Conservation (phyloP, 2,329 filamentous ascomycete genomes). For the Hypoxylon sp. region DNA sequence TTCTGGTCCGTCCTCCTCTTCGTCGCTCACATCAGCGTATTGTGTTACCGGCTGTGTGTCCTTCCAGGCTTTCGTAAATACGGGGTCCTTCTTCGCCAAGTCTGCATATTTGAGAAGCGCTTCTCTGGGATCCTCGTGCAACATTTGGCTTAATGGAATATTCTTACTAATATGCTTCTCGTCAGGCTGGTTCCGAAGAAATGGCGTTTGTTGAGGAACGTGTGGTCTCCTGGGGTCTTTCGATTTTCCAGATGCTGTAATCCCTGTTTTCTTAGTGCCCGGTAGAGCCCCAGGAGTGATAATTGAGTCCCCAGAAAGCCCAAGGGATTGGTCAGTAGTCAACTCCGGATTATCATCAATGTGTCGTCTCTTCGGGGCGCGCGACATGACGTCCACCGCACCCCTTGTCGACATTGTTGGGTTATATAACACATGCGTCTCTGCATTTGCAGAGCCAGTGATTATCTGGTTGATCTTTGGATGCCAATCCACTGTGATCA, state of each 20-base stretch:
- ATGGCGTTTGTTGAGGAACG: constrained; percentile 87
- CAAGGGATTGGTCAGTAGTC: constrained; percentile 85
- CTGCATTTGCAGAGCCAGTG: constrained; percentile 91
- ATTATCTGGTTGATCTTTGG: constrained; percentile 95
- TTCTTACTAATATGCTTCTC: constrained; percentile 89
- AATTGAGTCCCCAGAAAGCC: constrained; percentile 87
- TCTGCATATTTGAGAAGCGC: constrained; percentile 96
- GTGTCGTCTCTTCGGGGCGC: constrained; percentile 93
- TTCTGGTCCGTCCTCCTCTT: constrained; percentile 80
- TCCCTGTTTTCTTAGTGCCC: constrained; percentile 73
- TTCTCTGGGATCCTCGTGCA: constrained; percentile 95
- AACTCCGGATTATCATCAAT: constrained; percentile 92
- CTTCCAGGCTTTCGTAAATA: constrained; percentile 95
- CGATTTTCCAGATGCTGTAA: constrained; percentile 83
- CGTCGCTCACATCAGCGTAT: constrained; percentile 90
- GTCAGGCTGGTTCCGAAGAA: constrained; percentile 90
- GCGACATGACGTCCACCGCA: constrained; percentile 90
- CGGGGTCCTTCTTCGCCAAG: constrained; percentile 89
- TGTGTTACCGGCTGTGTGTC: constrained; percentile 92
- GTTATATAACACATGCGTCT: constrained; percentile 92
- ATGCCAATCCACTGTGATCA: constrained; percentile 93
- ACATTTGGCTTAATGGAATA: constrained; percentile 91
- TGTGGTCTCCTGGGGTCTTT: constrained; percentile 88
- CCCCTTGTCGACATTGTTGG: constrained; percentile 85
- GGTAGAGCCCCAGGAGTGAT: constrained; percentile 75